These are phyloP conservation scores for Pinus tabuliformis DNA, from an alignment of 75 land plant species.

Conservation along the genomic window DNA sequence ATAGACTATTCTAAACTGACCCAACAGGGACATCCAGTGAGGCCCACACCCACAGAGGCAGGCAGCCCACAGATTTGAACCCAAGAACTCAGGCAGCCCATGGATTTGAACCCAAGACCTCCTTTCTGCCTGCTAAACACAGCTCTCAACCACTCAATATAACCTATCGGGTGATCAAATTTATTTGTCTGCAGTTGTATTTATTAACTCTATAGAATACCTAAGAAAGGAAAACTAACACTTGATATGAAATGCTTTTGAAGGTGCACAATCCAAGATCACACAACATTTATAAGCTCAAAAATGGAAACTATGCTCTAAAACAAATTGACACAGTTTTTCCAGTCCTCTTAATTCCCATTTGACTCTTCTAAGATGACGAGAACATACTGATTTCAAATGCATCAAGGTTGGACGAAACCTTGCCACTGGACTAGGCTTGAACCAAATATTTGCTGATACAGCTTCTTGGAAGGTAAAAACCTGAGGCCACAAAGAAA, in stretches of 20 bases:
- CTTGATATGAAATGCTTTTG: neutral
- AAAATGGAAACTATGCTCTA: neutral
- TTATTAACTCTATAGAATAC: too few species aligned
- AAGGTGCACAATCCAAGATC: neutral
- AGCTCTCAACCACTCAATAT: neutral
- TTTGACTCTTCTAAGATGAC: neutral
- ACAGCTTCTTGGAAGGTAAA: conserved; percentile 7
- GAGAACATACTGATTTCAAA: conserved; percentile 11
- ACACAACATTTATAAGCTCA: neutral
- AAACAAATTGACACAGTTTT: neutral
- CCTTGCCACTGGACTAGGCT: conserved; percentile 3
- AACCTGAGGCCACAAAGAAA: neutral
- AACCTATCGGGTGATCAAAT: neutral
- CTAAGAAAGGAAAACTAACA: too few species aligned
- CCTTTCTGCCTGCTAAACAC: too few species aligned
- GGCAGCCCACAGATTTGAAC: too few species aligned
- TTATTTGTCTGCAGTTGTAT: neutral
- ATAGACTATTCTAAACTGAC: too few species aligned
- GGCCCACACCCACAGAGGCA: too few species aligned
- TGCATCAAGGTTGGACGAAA: conserved; percentile 13
- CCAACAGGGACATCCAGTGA: too few species aligned
- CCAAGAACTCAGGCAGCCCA: too few species aligned
- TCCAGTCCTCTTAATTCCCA: neutral
- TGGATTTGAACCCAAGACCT: too few species aligned
- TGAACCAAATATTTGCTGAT: conserved; percentile 15